Base-by-base conservation (phyloP, 495 filamentous ascomycete genomes). In the Penicillium riverlandense region DNA sequence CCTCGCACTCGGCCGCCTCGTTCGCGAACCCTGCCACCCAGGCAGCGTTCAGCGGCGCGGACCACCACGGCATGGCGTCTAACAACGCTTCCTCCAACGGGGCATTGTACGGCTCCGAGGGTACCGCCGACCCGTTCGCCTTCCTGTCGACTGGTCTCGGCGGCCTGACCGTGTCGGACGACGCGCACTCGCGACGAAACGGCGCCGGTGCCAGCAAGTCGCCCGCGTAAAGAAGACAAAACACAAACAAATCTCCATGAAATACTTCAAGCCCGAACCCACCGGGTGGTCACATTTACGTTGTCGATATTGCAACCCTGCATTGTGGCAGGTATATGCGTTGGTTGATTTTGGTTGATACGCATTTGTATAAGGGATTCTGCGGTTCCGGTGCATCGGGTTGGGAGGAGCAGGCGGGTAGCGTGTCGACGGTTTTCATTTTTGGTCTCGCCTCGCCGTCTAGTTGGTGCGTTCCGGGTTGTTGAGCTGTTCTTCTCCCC, bases 21-120 rank as follows among this genome's bases (percentile, higher is more conserved):
- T 97, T 98, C 55, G 90, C 95, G 58, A 94, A 90, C 68, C 86
- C 92, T 29, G 86, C 88, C 36, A 84, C 87, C 29, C 90, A 96
- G 71, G 87, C 88, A 11, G 90, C 90, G 13, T 96, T 96, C 69
- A 83, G 85, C 43, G 87, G 86, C 13, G 90, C 88, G 29, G 82
- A 84, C 55, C 89, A 84, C 55, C 89, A 85, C 57, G 82, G 79
- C 34, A 64, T 67, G 36, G 62, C 71, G 11, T 76, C 75, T 28
- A 67, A 69, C 35, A 74, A 69, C 43, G 66, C 64, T 38, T 22
- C 22, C 6, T 67, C 73, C 11, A 80, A 80, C 49, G 77, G 76
- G 32, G 66, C 66, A 29, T 69, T 86, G 68, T 58, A 81, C 67
- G 59, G 72, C 30, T 66, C 80, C 62, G 63, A 86, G 47, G 74